These are phyloP conservation scores for Trichothecium sympodiale DNA, from an alignment of 2,329 filamentous ascomycete species.

Conservation along the genomic window DNA sequence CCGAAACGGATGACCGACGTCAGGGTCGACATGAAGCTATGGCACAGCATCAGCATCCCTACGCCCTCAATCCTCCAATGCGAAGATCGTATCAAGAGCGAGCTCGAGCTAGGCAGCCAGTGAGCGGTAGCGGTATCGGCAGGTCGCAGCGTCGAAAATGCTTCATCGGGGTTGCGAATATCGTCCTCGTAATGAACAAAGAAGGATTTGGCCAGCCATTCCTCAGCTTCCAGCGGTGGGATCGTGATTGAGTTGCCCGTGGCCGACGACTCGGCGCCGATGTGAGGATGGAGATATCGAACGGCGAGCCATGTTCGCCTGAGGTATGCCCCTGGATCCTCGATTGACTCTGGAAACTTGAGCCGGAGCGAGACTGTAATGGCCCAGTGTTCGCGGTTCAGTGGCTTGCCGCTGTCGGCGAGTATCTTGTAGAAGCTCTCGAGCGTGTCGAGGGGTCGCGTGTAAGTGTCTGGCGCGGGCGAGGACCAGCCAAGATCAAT, in stretches of 20 bases:
- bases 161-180: background rate
- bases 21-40: conserved; percentile 11
- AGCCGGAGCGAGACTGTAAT: conserved; percentile 11
- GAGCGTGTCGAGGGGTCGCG: conserved; percentile 7
- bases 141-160: conserved; percentile 2
- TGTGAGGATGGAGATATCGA: conserved; percentile 7
- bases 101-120: conserved; percentile 6
- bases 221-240: conserved; percentile 3
- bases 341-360: conserved; percentile 3
- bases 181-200: conserved; percentile 1
- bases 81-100: conserved; percentile 7
- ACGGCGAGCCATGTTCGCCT: no score
- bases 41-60: conserved; percentile 13
- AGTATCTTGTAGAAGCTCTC: conserved; percentile 18
- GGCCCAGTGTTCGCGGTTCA: conserved; percentile 20
- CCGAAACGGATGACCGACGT: conserved; percentile 9
- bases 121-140: conserved; percentile 5
- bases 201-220: conserved; percentile 7
- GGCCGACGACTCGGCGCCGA: conserved; percentile 7
- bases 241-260: conserved; percentile 6
- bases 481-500: background rate
- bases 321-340: background rate
- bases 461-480: conserved; percentile 1
- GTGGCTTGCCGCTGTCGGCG: conserved; percentile 13
- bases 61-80: conserved; percentile 19